Percentiles rank a stretch among this genome's conserved stretches.
phyloP scores from a whole-genome alignment of 305 asterid genomes.

The Caryopteris hybrid region DNA sequence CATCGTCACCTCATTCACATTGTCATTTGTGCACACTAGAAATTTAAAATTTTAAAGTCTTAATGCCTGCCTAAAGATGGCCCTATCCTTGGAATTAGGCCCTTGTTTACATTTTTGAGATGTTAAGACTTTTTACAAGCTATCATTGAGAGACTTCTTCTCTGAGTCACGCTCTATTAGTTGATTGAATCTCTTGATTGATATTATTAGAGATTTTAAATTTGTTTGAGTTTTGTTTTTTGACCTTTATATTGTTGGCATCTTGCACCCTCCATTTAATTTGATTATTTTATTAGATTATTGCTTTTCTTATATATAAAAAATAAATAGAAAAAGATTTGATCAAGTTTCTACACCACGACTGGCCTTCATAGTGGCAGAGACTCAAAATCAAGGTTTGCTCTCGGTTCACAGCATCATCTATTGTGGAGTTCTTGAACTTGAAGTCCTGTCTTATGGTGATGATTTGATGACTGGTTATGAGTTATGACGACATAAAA shows the following conservation, averaged over 20 bases:
- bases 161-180: background rate
- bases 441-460: background rate
- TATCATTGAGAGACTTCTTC: background rate
- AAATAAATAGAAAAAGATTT: too few species aligned
- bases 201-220: background rate
- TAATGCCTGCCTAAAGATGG: background rate
- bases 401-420: background rate
- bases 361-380: background rate
- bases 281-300: background rate
- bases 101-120: background rate
- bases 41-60: too few species aligned
- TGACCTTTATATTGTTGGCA: background rate
- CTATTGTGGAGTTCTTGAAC: background rate
- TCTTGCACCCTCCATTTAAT: background rate
- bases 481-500: background rate
- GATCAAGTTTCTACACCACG: background rate
- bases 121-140: background rate
- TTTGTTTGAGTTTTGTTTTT: background rate
- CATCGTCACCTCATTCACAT: background rate
- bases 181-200: background rate
- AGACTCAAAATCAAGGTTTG: background rate
- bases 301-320: background rate
- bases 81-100: background rate
- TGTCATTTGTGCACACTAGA: too few species aligned
- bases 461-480: background rate